Percentiles rank a stretch among this genome's conserved stretches.
Evolutionary conservation across 257 asterid species (phyloP).

Genomic region (Jasminum sambac): DNA sequence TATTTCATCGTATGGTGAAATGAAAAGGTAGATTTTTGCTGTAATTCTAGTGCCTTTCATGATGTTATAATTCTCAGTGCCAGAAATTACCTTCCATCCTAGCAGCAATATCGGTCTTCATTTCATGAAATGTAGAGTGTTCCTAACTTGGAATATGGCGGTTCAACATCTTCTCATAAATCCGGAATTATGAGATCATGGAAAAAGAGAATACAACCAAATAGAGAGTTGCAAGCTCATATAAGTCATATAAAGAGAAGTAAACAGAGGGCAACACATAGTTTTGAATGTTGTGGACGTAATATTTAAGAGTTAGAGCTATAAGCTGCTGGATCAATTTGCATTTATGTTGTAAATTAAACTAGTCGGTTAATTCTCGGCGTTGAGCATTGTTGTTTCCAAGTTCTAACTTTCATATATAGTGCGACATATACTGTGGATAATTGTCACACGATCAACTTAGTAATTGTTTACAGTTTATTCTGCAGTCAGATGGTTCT

Average conservation of each 20-base stretch:
- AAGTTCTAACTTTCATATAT: not conserved
- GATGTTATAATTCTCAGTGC: too few species aligned
- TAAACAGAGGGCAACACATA: too few species aligned
- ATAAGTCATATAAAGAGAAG: too few species aligned
- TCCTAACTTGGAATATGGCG: not conserved
- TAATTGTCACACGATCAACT: not conserved
- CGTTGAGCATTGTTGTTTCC: not conserved
- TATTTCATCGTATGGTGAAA: too few species aligned
- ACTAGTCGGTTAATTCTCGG: not conserved
- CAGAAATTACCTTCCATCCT: not conserved
- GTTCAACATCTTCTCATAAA: not conserved
- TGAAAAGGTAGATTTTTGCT: too few species aligned
- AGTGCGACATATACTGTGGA: not conserved
- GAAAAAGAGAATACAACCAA: not conserved
- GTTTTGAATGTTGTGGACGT: not conserved
- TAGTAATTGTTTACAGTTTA: slow-evolving; percentile 18
- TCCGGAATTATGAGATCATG: not conserved
- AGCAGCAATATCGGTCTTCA: not conserved
- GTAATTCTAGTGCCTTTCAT: too few species aligned
- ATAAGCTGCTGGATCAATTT: not conserved
- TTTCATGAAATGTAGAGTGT: not conserved
- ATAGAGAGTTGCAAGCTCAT: too few species aligned
- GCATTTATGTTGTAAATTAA: not conserved
- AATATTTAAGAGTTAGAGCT: slow-evolving; percentile 17
- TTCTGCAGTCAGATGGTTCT: slow-evolving; percentile 11